A percentile compares a stretch with the other conserved stretches of the same genome.
These are phyloP conservation scores for Prinsepia uniflora DNA, from an alignment of 306 rosid species.

Conservation along the genomic window DNA sequence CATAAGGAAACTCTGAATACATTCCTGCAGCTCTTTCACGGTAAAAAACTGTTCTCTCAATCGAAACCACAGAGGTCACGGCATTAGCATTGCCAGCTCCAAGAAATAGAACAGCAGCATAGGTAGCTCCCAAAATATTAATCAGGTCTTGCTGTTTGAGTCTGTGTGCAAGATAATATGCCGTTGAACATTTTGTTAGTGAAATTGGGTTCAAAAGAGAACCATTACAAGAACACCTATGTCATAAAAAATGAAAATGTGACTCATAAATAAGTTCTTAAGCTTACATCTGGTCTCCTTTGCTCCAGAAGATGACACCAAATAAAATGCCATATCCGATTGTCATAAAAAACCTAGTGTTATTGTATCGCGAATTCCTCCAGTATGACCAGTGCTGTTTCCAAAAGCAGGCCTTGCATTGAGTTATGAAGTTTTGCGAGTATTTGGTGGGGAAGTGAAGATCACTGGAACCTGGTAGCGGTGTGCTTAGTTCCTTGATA, in stretches of 20 bases:
- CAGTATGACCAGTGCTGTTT: constrained; percentile 68
- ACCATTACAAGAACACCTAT: too few relatives aligned
- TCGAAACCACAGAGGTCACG: constrained; percentile 47
- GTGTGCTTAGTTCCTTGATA: constrained; percentile 43
- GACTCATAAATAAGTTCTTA: background rate
- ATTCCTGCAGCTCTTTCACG: constrained; percentile 72
- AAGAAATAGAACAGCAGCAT: constrained; percentile 50
- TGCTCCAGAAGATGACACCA: constrained; percentile 54
- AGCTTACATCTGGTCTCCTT: constrained; percentile 39
- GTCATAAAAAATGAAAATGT: background rate
- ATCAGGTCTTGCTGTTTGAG: constrained; percentile 31
- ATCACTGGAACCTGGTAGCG: constrained; percentile 44
- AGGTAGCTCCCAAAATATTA: constrained; percentile 53
- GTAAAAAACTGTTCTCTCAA: constrained; percentile 61
- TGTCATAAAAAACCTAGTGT: constrained; percentile 34
- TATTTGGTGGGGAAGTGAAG: constrained; percentile 52
- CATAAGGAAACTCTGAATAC: constrained; percentile 61
- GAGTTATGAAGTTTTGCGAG: constrained; percentile 43
- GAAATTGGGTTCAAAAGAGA: too few relatives aligned
- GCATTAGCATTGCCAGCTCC: constrained; percentile 38
- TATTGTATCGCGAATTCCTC: constrained; percentile 56
- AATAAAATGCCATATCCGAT: constrained; percentile 33
- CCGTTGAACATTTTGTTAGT: background rate
- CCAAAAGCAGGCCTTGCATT: constrained; percentile 69
- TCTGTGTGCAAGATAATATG: constrained; percentile 19